Evolutionary conservation across 441 rosid species (phyloP).

Genomic region (Populus hybrid): DNA sequence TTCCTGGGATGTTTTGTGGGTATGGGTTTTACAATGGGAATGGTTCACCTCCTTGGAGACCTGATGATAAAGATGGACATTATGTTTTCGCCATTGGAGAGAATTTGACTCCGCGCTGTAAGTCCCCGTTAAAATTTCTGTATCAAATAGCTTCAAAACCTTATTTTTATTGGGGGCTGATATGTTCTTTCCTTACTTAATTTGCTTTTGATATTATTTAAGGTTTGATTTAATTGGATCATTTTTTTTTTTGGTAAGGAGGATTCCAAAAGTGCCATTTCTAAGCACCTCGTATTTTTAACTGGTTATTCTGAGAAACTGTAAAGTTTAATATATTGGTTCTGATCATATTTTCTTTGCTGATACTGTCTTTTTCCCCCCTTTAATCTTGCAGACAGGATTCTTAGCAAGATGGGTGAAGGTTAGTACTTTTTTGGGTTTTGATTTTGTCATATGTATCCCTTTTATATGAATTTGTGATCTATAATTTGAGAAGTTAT

Average conservation of each 20-base stretch:
- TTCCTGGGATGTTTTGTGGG: slow-evolving; percentile 57
- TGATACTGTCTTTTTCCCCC: slow-evolving; percentile 4
- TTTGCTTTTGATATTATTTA: background rate
- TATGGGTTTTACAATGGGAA: slow-evolving; percentile 56
- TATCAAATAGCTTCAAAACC: background rate
- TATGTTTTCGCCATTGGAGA: slow-evolving; percentile 75
- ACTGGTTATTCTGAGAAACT: background rate
- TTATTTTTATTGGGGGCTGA: too few relatives aligned
- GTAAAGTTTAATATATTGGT: background rate
- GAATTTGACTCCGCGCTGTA: slow-evolving; percentile 75
- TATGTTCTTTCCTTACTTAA: too few relatives aligned
- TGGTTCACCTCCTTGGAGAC: slow-evolving; percentile 89
- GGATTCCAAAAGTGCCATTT: background rate
- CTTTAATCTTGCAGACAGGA: slow-evolving; percentile 60
- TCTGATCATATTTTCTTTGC: background rate
- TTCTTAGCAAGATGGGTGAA: slow-evolving; percentile 93
- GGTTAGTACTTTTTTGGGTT: slow-evolving; percentile 41
- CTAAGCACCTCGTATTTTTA: background rate
- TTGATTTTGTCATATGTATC: background rate
- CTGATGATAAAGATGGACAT: slow-evolving; percentile 93
- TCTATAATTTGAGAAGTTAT: background rate
- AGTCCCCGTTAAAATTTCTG: slow-evolving; percentile 6
- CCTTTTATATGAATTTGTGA: background rate
- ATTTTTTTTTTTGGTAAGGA: too few relatives aligned
- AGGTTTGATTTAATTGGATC: background rate